Base-by-base conservation (phyloP, 495 filamentous ascomycete species). In the Aspergillus cristatus region DNA sequence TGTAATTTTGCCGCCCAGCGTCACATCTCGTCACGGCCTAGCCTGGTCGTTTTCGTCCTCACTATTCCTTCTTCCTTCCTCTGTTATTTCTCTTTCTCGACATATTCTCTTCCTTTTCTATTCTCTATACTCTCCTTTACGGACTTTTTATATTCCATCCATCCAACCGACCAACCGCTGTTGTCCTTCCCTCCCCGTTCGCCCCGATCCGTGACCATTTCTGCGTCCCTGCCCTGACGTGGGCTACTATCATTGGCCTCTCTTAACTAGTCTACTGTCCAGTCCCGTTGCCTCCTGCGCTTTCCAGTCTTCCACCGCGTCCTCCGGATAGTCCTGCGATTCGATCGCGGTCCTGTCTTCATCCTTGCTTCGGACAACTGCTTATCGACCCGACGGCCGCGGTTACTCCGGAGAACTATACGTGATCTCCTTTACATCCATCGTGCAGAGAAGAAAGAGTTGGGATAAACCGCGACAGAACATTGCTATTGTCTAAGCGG, bases 161-260 rank as follows among this genome's bases (percentile, higher is more conserved):
- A 3, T 35, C 28, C 37, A 12, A 18, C 33, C n/a, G 20, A 26
- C 26, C 14, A 2, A 38, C 36, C 25, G 28, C 30, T 33, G 18
- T 39, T 17, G 26, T 16, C 37, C 24, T 28, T 28, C 38, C 37
- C 31, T 34, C 37, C 32, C 40, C 45, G 43, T 43, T 40, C 37
- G 36, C 32, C 37, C 15, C 42, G 18, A 32, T 18, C 28, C 32
- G 34, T 31, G 17, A 34, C 18, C 22, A 17, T 17, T 48, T 40
- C 38, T 29, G 43, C 32, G 34, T 34, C 28, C 40, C 40, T 35
- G 50, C 48, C 35, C 47, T 60, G 63, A 68, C 63, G 63, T 68
- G 63, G 63, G 53, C 54, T 34, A 39, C 48, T 31, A 32, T 58
- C 50, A 68, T 68, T 68, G 63, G 63, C 47, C 47, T 49, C 51